Percentiles rank a stretch among this genome's conserved stretches.
These are phyloP conservation scores for Phytophthora europaea DNA, from an alignment of 352 stramenopile species.

Conservation along the genomic window DNA sequence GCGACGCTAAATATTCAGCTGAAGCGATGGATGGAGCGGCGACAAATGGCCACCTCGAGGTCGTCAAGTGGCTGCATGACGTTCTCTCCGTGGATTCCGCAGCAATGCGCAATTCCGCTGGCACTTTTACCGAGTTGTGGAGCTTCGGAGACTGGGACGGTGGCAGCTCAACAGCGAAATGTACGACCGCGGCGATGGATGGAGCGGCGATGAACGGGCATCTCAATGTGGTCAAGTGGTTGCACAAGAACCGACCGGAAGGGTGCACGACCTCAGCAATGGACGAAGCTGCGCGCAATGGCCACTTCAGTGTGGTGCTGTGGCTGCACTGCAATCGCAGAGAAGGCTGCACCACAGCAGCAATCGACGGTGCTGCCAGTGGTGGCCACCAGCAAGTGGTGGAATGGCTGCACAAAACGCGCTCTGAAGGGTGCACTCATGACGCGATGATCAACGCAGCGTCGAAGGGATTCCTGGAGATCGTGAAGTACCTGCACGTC, in stretches of 20 bases:
- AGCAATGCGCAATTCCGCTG: background rate
- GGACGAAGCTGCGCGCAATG: slow-evolving; percentile 19
- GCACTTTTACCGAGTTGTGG: background rate
- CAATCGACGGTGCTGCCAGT: slow-evolving; percentile 22
- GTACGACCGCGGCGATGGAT: slow-evolving; percentile 25
- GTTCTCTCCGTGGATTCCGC: background rate
- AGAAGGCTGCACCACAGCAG: slow-evolving; percentile 23
- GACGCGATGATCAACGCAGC: slow-evolving; percentile 18
- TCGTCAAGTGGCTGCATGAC: slow-evolving; percentile 27
- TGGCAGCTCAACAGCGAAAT: background rate
- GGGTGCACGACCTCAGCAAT: slow-evolving; percentile 24
- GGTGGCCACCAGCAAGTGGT: slow-evolving; percentile 5
- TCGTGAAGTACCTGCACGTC: slow-evolving; percentile 20
- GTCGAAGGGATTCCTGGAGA: slow-evolving; percentile 18
- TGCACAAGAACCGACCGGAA: slow-evolving; percentile 28
- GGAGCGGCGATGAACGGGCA: slow-evolving; percentile 30
- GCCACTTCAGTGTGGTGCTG: slow-evolving; percentile 19
- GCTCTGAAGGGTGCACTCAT: slow-evolving; percentile 25
- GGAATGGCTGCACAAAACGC: slow-evolving; percentile 8
- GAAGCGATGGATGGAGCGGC: slow-evolving; percentile 29
- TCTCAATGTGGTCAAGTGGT: slow-evolving; percentile 28
- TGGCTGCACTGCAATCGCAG: slow-evolving; percentile 30
- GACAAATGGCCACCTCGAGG: slow-evolving; percentile 21
- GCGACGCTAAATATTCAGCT: background rate
- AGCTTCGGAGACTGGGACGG: background rate